These are phyloP conservation scores for Rhizopus arrhizus DNA, from an alignment of 371 early-diverging fungal species.

Conservation along the genomic window DNA sequence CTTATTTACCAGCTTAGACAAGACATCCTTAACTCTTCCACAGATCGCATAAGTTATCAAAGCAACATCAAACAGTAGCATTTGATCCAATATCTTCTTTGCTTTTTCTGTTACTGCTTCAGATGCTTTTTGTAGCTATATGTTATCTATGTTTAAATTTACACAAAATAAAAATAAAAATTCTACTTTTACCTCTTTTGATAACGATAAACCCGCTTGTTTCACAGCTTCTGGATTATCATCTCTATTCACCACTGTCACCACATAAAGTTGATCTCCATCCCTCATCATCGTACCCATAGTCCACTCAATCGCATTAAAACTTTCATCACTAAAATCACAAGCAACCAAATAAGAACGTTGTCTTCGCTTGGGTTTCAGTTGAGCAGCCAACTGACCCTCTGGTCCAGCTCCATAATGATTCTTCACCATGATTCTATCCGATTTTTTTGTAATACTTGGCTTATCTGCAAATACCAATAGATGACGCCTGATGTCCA, in stretches of 20 bases:
- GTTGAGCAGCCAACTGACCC: constrained; percentile 12
- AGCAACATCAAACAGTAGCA: constrained; percentile 53
- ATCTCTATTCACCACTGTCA: constrained; percentile 51
- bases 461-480: constrained; percentile 35
- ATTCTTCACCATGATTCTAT: constrained; percentile 26
- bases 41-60: constrained; percentile 50
- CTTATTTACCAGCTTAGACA: constrained; percentile 35
- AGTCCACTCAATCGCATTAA: constrained; percentile 58
- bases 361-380: constrained; percentile 9
- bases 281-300: constrained; percentile 61
- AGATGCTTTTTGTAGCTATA: constrained; percentile 33
- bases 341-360: constrained; percentile 45
- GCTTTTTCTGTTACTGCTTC: constrained; percentile 36
- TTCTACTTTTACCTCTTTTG: constrained; percentile 27
- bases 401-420: constrained; percentile 31
- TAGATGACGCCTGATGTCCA: constrained; percentile 16
- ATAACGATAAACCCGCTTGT: constrained; percentile 28
- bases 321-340: constrained; percentile 50
- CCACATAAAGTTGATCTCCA: constrained; percentile 56
- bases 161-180: not conserved
- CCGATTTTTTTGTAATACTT: constrained; percentile 11
- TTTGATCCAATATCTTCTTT: constrained; percentile 34
- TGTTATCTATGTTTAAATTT: not conserved
- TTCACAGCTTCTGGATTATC: constrained; percentile 41
- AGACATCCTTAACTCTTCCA: constrained; percentile 56